Conservation (phyloP, 2,329 filamentous ascomycete species). For the Zymoseptoria pseudotritici region DNA sequence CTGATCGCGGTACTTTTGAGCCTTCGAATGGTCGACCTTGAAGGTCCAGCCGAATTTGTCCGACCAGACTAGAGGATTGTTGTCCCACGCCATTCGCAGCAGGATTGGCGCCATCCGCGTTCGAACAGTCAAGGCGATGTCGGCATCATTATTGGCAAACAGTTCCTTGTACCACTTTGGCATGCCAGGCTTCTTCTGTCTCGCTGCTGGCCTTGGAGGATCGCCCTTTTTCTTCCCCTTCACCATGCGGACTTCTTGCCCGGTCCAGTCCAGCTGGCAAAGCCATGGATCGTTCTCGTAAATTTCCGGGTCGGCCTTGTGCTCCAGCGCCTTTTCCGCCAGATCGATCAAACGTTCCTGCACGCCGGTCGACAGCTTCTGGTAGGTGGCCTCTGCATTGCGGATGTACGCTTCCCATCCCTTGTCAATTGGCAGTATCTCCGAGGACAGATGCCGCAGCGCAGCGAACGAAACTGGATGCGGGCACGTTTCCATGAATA, state of each 20-base stretch:
- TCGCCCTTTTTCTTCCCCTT: constrained; percentile 87
- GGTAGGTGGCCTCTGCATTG: constrained; percentile 79
- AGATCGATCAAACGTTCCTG: constrained; percentile 65
- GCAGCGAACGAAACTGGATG: constrained; percentile 97
- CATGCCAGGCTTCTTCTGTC: constrained; percentile 92
- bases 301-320: constrained; percentile 60
- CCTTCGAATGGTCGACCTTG: constrained; percentile 58
- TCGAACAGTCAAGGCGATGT: constrained; percentile 74
- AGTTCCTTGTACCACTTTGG: constrained; percentile 94
- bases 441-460: constrained; percentile 82
- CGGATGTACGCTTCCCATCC: constrained; percentile 80
- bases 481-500: constrained; percentile 81
- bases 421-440: constrained; percentile 82
- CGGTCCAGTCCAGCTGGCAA: constrained; percentile 88
- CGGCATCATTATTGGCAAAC: constrained; percentile 59
- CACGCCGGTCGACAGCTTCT: constrained; percentile 67
- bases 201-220: constrained; percentile 64
- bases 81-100: constrained; percentile 79
- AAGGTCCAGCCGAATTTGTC: constrained; percentile 92
- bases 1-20: constrained; percentile 58
- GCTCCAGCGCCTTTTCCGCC: constrained; percentile 66
- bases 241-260: constrained; percentile 82
- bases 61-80: constrained; percentile 85
- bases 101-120: constrained; percentile 82
- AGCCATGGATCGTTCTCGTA: constrained; percentile 85